phyloP scores from a whole-genome alignment of 140 eudicot species.

The Oenanthe javanica region DNA sequence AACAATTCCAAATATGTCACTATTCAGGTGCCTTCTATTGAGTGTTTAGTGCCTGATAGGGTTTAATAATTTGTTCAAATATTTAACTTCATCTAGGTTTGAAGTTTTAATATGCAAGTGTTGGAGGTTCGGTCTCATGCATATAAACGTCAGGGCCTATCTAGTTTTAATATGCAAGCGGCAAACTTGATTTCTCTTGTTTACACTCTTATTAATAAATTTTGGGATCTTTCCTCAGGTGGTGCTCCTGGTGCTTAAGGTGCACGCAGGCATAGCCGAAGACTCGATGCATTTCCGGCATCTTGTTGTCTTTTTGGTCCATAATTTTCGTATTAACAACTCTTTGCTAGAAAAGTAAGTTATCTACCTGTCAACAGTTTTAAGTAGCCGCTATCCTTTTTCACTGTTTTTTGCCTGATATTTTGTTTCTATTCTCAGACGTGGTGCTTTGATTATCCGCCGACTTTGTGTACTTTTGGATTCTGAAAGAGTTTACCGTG shows the following conservation, averaged over 20 bases:
- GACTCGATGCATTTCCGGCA: constrained; percentile 70
- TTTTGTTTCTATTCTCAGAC: constrained; percentile 36
- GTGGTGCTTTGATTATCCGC: constrained; percentile 90
- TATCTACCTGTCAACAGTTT: neutral
- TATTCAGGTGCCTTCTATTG: neutral
- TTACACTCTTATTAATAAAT: neutral
- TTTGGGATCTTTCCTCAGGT: constrained; percentile 42
- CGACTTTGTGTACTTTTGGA: constrained; percentile 89
- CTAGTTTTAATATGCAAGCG: neutral
- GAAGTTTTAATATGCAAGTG: neutral
- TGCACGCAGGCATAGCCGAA: constrained; percentile 94
- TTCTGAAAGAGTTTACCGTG: constrained; percentile 84
- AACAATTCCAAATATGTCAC: neutral
- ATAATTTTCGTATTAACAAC: constrained; percentile 58
- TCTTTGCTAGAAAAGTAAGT: constrained; percentile 82
- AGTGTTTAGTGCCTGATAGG: neutral
- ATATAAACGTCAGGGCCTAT: neutral
- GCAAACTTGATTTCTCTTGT: neutral
- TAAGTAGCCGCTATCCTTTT: constrained; percentile 5
- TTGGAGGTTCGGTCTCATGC: neutral
- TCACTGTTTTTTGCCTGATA: constrained; percentile 2
- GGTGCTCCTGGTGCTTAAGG: constrained; percentile 90
- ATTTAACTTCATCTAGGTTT: neutral
- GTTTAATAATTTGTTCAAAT: neutral
- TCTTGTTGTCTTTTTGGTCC: constrained; percentile 69